Evolutionary conservation across 768 basidiomycete species (phyloP).

Genomic region (Podaxis sp.): DNA sequence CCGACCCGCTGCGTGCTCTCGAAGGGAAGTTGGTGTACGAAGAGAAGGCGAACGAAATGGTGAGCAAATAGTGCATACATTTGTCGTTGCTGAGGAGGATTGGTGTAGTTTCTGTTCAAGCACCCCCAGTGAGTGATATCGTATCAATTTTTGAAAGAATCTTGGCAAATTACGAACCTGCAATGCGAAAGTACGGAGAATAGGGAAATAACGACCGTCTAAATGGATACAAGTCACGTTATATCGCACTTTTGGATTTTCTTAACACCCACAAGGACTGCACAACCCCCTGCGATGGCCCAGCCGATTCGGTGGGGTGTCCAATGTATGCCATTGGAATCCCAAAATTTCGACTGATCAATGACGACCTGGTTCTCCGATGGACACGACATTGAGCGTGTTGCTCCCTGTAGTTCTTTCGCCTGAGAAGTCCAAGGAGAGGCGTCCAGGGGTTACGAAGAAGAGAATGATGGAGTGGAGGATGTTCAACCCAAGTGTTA

Average conservation of each 20-base stretch:
- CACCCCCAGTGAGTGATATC: background rate
- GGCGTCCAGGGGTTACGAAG: no score
- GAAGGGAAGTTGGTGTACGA: background rate
- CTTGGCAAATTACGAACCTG: conserved; percentile 38
- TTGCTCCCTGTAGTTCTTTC: background rate
- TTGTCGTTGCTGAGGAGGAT: conserved; percentile 72
- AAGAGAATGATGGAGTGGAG: no score
- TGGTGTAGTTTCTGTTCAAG: conserved; percentile 59
- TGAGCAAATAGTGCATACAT: conserved; percentile 43
- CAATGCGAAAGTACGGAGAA: conserved; percentile 57
- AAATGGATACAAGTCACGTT: background rate
- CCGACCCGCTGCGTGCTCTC: background rate
- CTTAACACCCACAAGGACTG: conserved; percentile 38
- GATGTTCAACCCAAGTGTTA: no score
- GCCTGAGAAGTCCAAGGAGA: no score
- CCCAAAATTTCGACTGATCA: conserved; percentile 68
- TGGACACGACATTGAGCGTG: conserved; percentile 16
- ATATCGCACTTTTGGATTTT: background rate
- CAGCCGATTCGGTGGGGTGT: conserved; percentile 66
- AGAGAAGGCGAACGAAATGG: background rate
- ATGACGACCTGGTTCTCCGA: conserved; percentile 42
- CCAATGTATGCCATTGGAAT: conserved; percentile 48
- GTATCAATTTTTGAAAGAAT: no score
- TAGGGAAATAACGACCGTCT: conserved; percentile 61
- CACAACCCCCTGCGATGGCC: conserved; percentile 63